phyloP scores from a whole-genome alignment of 192 early-diverging fungal genomes.

The Backusella westeae region DNA sequence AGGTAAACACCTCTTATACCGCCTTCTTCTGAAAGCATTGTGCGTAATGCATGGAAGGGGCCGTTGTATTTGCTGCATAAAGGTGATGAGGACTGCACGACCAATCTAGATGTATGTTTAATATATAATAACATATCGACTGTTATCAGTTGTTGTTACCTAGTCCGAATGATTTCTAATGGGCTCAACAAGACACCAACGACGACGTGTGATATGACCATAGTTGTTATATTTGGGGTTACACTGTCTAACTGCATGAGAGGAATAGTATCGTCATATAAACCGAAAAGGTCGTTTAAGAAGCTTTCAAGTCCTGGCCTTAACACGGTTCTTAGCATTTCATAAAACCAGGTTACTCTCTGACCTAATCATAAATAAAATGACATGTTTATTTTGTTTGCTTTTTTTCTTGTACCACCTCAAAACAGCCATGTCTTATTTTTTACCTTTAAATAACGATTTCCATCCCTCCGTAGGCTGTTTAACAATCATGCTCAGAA shows the following conservation, averaged over 20 bases:
- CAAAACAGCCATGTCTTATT: not conserved
- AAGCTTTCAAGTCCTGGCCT: slow-evolving; percentile 82
- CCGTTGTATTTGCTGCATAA: slow-evolving; percentile 74
- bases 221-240: slow-evolving; percentile 60
- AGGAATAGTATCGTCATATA: slow-evolving; percentile 81
- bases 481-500: slow-evolving; percentile 45
- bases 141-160: slow-evolving; percentile 9
- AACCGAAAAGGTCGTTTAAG: slow-evolving; percentile 83
- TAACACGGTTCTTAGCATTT: slow-evolving; percentile 62
- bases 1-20: slow-evolving; percentile 57
- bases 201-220: slow-evolving; percentile 66
- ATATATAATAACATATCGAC: no score
- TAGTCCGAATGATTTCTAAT: slow-evolving; percentile 83
- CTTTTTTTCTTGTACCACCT: not conserved
- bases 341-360: slow-evolving; percentile 71
- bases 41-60: slow-evolving; percentile 65
- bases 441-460: slow-evolving; percentile 51
- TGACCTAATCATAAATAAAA: slow-evolving; percentile 30
- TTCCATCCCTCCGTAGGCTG: slow-evolving; percentile 65
- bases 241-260: slow-evolving; percentile 54
- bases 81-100: slow-evolving; percentile 77
- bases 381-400: not conserved
- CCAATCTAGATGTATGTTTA: slow-evolving; percentile 46
- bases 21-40: slow-evolving; percentile 75
- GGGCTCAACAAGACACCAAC: slow-evolving; percentile 85